Evolutionary conservation across 768 basidiomycete species (phyloP), one percentile per base, ranked within the genome.

Genomic region (Lactarius indigo): DNA sequence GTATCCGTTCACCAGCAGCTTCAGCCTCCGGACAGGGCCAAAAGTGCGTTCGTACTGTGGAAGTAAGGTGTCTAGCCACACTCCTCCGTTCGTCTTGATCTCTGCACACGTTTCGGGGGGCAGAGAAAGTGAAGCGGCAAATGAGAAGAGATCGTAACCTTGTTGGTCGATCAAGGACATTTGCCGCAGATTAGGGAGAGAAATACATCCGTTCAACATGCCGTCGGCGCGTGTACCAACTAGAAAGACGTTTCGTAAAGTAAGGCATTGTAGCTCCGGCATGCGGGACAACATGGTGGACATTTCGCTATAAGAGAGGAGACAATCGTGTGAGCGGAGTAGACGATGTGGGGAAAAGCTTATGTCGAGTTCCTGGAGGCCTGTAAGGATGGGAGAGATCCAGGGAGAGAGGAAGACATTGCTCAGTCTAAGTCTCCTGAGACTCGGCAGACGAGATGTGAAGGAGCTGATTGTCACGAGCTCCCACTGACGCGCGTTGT

Each of bases 11-110:
- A 30, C 55, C 8, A 55, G 23, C 6, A 65, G 37, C 33, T 55
- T 55, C 39, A 65, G 58, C n/a, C 64, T 64, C 52, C 64, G 57
- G 15, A 64, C 30, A 8, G 64, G 64, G 20, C 58, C 64, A 12
- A 59, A 65, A 13, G 52, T 44, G 23, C 23, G 30, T 7, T 60
- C 64, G 13, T 55, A 60, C 18, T 55, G 64, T 10, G 58, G 54
- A 26, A 60, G 30, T 0, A 55, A 17, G 13, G 30, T 23, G 23
- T 42, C 35, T 10, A 30, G n/a, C 52, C 59, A 60, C 13, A 18
- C 31, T 13, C 15, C 35, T 12, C 54, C 50, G 28, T 35, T 59
- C 17, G 58, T 55, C 18, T 41, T 54, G 30, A 65, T 55, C 52
- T 65, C 58, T 20, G 59, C 31, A 23, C 64, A 61, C 5, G 59